Conservation (phyloP, 179 eudicot species). For the Drosera spatulata region DNA sequence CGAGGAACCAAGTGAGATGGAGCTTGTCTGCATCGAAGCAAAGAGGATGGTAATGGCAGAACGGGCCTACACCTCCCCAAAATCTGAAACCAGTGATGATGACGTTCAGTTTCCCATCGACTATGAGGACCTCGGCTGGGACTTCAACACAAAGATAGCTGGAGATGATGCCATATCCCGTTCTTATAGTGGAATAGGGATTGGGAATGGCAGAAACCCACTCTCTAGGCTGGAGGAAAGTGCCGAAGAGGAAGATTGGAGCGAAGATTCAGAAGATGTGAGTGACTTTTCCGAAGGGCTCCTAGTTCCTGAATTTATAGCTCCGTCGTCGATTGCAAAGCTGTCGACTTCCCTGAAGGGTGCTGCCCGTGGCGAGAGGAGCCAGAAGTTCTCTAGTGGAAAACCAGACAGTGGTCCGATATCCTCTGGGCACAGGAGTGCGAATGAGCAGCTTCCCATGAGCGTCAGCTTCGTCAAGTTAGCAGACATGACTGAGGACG, state of each 20-base stretch:
- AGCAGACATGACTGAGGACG: slow-evolving; percentile 59
- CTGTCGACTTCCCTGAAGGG: slow-evolving; percentile 37
- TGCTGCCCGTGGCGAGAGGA: slow-evolving; percentile 28
- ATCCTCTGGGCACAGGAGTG: slow-evolving; percentile 65
- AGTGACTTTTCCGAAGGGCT: slow-evolving; percentile 4
- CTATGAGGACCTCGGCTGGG: slow-evolving; percentile 38
- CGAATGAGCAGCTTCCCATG: slow-evolving; percentile 55
- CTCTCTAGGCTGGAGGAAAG: slow-evolving; percentile 52
- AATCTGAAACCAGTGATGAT: slow-evolving; percentile 26
- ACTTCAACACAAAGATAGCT: slow-evolving; percentile 18
- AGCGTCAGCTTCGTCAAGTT: slow-evolving; percentile 62
- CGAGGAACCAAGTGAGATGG: slow-evolving; percentile 82
- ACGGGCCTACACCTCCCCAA: slow-evolving; percentile 26
- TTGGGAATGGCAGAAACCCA: slow-evolving; percentile 26
- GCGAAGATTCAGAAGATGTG: slow-evolving; percentile 13
- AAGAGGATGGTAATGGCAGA: slow-evolving; percentile 40
- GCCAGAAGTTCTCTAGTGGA: slow-evolving; percentile 18
- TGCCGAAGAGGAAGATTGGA: slow-evolving; percentile 50
- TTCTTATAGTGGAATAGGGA: slow-evolving; percentile 20
- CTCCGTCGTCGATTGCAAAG: slow-evolving; percentile 24
- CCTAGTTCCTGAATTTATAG: slow-evolving; percentile 11
- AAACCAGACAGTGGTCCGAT: slow-evolving; percentile 34
- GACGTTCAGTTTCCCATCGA: slow-evolving; percentile 50
- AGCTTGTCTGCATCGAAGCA: slow-evolving; percentile 65
- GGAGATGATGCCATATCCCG: slow-evolving; percentile 22